Base-by-base conservation (phyloP, 441 rosid species). In the Biscutella laevigata region DNA sequence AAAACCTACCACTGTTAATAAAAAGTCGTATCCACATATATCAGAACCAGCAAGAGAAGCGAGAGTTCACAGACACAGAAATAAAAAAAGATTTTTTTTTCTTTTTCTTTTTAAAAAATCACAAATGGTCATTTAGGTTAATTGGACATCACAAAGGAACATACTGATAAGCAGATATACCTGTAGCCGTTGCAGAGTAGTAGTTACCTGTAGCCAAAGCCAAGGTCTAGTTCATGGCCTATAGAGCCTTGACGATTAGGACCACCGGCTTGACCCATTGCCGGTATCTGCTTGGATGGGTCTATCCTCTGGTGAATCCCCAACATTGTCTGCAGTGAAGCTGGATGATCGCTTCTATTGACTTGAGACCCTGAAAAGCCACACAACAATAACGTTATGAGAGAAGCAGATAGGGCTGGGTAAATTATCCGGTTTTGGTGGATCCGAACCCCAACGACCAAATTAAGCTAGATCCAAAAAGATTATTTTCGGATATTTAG, bases 231-330 rank as follows among this genome's bases (percentile, higher is more conserved):
- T 74, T 88, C 94, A 52, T 79, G 81, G 58, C 85, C 82, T 11
- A 70, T 56, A 39, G 77, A 66, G 17, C 94, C 88, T 37, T 71
- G 84, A 61, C 72, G 74, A 43, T 58, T 62, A 6, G 59, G 82
- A 55, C 78, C 77, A 16, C 73, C 69, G 0, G 77, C 16, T 53
- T 66, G 71, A 19, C 85, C 62, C 7, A 66, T 64, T 3, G 83
- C 74, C 15, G 65, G 80, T 29, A 69, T 15, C 64, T 80, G 92
- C 79, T 77, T 84, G 0, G 70, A 43, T 5, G 88, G 58, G 14
- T 78, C 84, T 48, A 88, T 74, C 57, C 88, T 74, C 13, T 76
- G 78, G 26, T 88, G 88, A 86, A 81, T 86, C 74, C 84, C 94
- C 14, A 86, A 40, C 20, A 88, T 79, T 74, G 85, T 72, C 57